Conservation (phyloP, 768 basidiomycete species). For the Xanthoconium stramineum region DNA sequence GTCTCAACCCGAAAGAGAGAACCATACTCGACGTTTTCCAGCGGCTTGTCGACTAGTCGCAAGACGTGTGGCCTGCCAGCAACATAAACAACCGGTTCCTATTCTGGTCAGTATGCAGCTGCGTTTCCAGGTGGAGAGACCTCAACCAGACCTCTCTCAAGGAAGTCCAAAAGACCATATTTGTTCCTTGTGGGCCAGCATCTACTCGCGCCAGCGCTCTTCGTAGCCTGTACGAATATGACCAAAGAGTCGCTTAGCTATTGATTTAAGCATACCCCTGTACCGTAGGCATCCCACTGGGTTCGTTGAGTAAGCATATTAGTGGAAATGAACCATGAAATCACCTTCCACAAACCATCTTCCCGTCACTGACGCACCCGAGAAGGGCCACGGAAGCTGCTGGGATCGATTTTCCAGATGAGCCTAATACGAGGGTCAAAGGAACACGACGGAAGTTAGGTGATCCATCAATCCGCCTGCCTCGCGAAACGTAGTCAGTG, state of each 20-base stretch:
- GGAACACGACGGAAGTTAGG: slow-evolving; percentile 90
- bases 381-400: slow-evolving; percentile 34
- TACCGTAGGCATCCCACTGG: slow-evolving; percentile 91
- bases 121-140: not conserved
- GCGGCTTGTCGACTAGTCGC: slow-evolving; percentile 78
- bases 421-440: slow-evolving; percentile 45
- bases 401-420: slow-evolving; percentile 26
- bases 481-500: slow-evolving; percentile 2
- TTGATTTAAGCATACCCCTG: slow-evolving; percentile 47
- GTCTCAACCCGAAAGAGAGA: not conserved
- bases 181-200: slow-evolving; percentile 73
- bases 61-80: slow-evolving; percentile 87
- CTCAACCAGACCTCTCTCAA: slow-evolving; percentile 68
- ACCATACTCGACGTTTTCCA: slow-evolving; percentile 91
- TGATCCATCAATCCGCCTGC: slow-evolving; percentile 84
- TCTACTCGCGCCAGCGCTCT: slow-evolving; percentile 75
- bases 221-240: slow-evolving; percentile 52
- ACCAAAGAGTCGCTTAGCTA: not conserved
- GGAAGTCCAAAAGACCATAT: slow-evolving; percentile 90
- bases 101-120: slow-evolving; percentile 1
- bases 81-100: slow-evolving; percentile 94
- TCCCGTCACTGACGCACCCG: slow-evolving; percentile 39
- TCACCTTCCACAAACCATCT: slow-evolving; percentile 80
- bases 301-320: slow-evolving; percentile 22
- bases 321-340: not conserved